Base-by-base conservation (phyloP, 345 rosid genomes). In the Salix udensis region DNA sequence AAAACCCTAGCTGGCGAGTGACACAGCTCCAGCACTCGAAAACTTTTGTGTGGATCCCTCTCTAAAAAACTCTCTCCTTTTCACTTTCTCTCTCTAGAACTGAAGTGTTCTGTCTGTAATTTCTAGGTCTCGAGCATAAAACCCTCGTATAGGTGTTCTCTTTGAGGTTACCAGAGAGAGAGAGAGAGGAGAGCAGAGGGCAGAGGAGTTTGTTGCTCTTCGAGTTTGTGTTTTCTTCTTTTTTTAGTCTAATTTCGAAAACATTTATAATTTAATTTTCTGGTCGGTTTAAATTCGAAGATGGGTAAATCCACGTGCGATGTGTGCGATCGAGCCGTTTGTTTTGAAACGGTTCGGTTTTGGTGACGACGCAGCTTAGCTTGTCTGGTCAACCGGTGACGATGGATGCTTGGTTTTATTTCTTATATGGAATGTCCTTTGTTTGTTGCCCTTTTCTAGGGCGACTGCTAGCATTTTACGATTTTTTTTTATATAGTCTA, bases 1-100 rank as follows among this genome's bases (percentile, higher is more conserved):
- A 84, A 81, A 86, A 65, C 87, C 85, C 88, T 83, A 84, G 83
- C 80, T 74, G 71, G 16, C 24, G 31, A 48, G 65, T 19, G 77
- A 76, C 70, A 71, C 79, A 14, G 77, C 72, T 67, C 37, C 73
- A 37, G 62, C n/a, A 75, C 26, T 72, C 65, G 73, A 68, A 64
- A 70, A 12, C 65, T 74, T 46, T 46, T 44, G 24, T 13, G 6
- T 48, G 52, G 9, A 34, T 74, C 66, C 70, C 52, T 70, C 65
- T 73, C 82, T 28, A 72, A 5, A 28, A 64, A 68, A 64, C 37
- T 52, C 30, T n/a, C 73, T 39, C 65, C 36, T 23, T 44, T 76
- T 21, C 39, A 67, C 72, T 67, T 74, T 75, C 69, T 64, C 79
- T 77, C 78, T 67, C 77, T 53, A 71, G 62, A 65, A 70, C 60